phyloP scores from a whole-genome alignment of 169 alveolate species.

The Eimeria praecox region DNA sequence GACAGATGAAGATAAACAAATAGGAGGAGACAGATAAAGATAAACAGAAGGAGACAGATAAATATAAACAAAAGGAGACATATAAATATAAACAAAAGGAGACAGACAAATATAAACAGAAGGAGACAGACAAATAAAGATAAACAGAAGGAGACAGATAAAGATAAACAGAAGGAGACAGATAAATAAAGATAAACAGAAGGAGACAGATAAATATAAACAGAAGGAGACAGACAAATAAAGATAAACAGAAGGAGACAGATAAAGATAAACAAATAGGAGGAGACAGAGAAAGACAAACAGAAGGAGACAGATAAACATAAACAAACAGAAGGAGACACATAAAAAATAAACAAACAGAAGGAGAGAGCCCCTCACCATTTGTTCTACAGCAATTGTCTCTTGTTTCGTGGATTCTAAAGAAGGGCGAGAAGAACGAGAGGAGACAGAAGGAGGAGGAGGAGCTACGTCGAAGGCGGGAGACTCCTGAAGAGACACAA shows the following conservation, averaged over 20 bases:
- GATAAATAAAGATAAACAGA: too few species aligned
- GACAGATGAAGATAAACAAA: not conserved
- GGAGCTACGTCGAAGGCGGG: not conserved
- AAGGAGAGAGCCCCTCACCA: not conserved
- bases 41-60: too few species aligned
- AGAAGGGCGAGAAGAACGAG: not conserved
- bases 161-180: not conserved
- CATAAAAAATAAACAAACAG: too few species aligned
- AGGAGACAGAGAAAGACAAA: too few species aligned
- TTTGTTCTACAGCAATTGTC: not conserved
- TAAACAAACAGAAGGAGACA: too few species aligned
- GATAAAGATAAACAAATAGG: too few species aligned
- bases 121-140: not conserved
- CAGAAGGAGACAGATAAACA: too few species aligned
- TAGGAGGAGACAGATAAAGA: not conserved
- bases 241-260: too few species aligned
- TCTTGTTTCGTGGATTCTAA: not conserved
- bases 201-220: too few species aligned
- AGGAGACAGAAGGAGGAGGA: not conserved
- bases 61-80: not conserved
- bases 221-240: too few species aligned
- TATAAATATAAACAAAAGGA: not conserved
- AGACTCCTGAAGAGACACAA: constrained; percentile 4
- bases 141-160: not conserved
- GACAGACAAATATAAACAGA: not conserved